Base-by-base conservation (phyloP, 805 yeast genomes). In the Suhomyces faveliae region DNA sequence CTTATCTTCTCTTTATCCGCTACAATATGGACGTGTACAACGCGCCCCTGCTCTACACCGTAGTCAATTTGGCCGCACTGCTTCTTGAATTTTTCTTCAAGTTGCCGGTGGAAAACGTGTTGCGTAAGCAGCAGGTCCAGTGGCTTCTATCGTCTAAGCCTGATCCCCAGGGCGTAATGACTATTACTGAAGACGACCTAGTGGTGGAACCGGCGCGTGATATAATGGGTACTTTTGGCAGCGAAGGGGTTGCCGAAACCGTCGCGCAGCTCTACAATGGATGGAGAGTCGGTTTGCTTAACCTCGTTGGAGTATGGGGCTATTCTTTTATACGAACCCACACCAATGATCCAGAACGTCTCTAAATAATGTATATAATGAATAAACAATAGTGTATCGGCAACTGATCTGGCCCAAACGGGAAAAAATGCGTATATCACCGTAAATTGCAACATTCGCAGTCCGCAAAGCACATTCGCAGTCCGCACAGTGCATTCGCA, bases 211-310 rank as follows among this genome's bases (percentile, higher is more conserved):
- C 2, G 58, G 82, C 22, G 40, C 42, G 43, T 23, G 40, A 37
- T 19, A 11, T 21, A 5, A 15, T 79, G 5, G 49, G 75, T 38
- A 63, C 66, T 13, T 42, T 21, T 17, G 13, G 30, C 17, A 15
- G 40, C 27, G 47, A 42, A 74, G 56, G 62, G 19, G 44, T 67
- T 13, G 56, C 56, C 30, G 50, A 52, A 20, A 50, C 67, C 27
- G 74, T 74, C 20, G 38, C 21, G 2, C 19, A 20, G 1, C 62
- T 73, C 46, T 91, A 88, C 76, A 79, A 92, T 55, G 99, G 98
- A 30, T 92, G 98, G 98, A 80, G 89, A 63, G 83, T 89, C 37
- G 95, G 96, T 23, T 73, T 87, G 9, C 64, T 89, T 49, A 89
- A 92, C 51, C 79, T 88, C 3, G 64, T 87, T 42, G 94, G 96